phyloP scores from a whole-genome alignment of 345 rosid species.

The Cardamine occulta region DNA sequence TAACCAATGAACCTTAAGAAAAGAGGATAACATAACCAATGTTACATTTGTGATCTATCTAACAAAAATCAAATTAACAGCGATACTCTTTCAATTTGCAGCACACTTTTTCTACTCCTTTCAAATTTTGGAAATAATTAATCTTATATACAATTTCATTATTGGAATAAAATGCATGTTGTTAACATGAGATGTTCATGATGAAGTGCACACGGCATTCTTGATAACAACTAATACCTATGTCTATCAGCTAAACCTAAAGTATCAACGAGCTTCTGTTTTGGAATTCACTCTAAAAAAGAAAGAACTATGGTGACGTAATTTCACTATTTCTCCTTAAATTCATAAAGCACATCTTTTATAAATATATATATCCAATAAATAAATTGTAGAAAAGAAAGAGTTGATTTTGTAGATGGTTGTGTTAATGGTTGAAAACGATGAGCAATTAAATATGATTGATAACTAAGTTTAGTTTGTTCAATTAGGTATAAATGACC shows the following conservation, averaged over 20 bases:
- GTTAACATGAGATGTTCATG: conserved; percentile 31
- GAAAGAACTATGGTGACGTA: conserved; percentile 17
- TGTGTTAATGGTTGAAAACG: conserved; percentile 13
- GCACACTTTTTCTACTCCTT: not conserved
- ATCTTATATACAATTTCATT: not conserved
- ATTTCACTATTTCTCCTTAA: not conserved
- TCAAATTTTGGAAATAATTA: not conserved
- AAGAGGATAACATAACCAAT: not conserved
- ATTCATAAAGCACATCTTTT: not conserved
- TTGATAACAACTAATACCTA: conserved; percentile 30
- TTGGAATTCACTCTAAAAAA: not conserved
- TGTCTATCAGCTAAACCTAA: conserved; percentile 19
- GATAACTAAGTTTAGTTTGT: not conserved
- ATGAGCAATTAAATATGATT: not conserved
- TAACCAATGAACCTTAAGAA: no score
- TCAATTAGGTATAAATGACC: not conserved
- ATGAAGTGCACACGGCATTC: conserved; percentile 32
- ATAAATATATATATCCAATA: not conserved
- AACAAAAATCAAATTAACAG: not conserved
- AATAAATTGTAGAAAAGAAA: not conserved
- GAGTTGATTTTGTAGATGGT: not conserved
- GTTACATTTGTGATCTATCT: not conserved
- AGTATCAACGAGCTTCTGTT: conserved; percentile 10
- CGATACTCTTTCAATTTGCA: not conserved
- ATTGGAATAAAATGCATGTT: conserved; percentile 19